Evolutionary conservation across 495 filamentous ascomycete genomes (phyloP).

Genomic region (Rostrohypoxylon terebratum): DNA sequence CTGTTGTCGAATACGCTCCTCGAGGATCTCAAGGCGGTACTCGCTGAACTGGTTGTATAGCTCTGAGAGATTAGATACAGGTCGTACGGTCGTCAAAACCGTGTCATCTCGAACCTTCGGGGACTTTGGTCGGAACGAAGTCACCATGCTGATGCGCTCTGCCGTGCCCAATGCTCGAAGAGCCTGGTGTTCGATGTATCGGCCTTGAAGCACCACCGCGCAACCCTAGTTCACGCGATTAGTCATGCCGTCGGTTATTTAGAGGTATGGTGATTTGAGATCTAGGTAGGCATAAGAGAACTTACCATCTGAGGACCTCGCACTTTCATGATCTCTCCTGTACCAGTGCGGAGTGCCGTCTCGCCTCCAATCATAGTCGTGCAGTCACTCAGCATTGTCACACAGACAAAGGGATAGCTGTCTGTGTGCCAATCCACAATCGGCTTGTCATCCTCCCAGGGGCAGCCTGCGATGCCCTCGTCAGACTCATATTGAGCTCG

Average conservation of each 20-base stretch:
- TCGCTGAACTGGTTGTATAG: slow-evolving; percentile 77
- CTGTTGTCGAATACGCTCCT: slow-evolving; percentile 66
- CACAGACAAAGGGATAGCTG: slow-evolving; percentile 81
- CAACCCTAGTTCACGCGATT: slow-evolving; percentile 63
- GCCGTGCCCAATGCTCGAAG: slow-evolving; percentile 70
- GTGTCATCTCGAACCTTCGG: slow-evolving; percentile 73
- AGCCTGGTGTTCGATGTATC: slow-evolving; percentile 78
- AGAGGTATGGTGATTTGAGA: not conserved
- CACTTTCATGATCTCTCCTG: slow-evolving; percentile 73
- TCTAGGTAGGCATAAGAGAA: not conserved
- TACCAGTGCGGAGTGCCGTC: slow-evolving; percentile 71
- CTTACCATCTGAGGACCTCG: slow-evolving; percentile 74
- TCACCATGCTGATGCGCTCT: slow-evolving; percentile 79
- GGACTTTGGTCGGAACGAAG: slow-evolving; percentile 73
- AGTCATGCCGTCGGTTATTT: slow-evolving; percentile 1
- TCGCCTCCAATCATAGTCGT: slow-evolving; percentile 78
- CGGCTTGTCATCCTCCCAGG: slow-evolving; percentile 69
- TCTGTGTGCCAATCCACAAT: slow-evolving; percentile 81
- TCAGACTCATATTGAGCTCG: slow-evolving; percentile 60
- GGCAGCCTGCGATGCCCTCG: slow-evolving; percentile 40
- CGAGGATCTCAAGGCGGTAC: slow-evolving; percentile 77
- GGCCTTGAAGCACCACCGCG: slow-evolving; percentile 75
- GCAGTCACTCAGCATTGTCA: slow-evolving; percentile 80
- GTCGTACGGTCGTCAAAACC: slow-evolving; percentile 72
- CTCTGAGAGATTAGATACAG: slow-evolving; percentile 72